Evolutionary conservation across 2,329 filamentous ascomycete genomes (phyloP), one percentile per base, ranked within the genome.

Genomic region (Cryphonectria parasitica): DNA sequence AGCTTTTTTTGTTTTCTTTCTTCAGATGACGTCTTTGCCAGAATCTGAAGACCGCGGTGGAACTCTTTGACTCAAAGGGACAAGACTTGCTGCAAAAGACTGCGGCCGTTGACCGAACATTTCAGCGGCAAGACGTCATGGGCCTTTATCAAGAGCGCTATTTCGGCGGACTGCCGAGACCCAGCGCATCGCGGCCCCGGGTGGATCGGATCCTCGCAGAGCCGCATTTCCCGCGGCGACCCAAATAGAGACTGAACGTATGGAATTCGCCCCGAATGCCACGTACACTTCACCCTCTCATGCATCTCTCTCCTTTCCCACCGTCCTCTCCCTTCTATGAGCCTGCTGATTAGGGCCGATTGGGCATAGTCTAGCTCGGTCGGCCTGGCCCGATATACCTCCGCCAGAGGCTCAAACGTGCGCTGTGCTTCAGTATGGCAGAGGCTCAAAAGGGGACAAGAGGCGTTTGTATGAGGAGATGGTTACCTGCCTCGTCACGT

Each of bases 71-170:
- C 41, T 62, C 56, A 25, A 63, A 63, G 43, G 36, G 25, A 54
- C 22, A 62, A 31, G 8, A 31, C 0, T 2, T 61, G 43, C 66
- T 52, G 43, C 63, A 61, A 41, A 36, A 5, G n/a, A 49, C 45
- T 5, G 22, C 43, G 63, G 68, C 19, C 43, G 41, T 63, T 70
- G 43, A 56, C 68, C 71, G 71, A 72, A 62, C n/a, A 72, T 45
- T 72, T 72, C 71, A 72, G 71, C 71, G 68, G 71, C 68, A 68
- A 54, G 67, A 72, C 66, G 71, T 71, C 70, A 71, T 68, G 70
- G 70, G 62, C 25, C 43, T 41, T 68, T 61, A 54, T 68, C 58
- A 63, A 43, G 54, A 66, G 66, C 61, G 54, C 45, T 56, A 22
- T 62, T 68, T 72, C 71, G 71, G 71, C 43, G 66, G 71, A 72